Evolutionary conservation across 2,329 filamentous ascomycete species (phyloP).

Genomic region (Pyricularia pennisetigena): DNA sequence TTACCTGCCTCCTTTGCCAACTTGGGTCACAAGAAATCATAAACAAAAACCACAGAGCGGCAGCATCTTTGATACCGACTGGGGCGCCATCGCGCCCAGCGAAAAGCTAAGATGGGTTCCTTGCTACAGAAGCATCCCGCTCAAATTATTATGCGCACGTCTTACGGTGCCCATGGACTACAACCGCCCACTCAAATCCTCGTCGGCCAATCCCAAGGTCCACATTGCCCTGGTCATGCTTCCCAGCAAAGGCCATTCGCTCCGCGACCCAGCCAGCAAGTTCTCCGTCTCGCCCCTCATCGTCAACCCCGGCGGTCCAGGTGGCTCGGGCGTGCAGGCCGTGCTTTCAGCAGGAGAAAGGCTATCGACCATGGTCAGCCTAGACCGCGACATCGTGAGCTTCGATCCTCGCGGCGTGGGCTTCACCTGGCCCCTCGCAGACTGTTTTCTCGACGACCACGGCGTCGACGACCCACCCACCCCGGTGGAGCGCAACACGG

Average conservation of each 20-base stretch:
- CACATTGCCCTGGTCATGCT: conserved; percentile 30
- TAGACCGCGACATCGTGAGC: conserved; percentile 31
- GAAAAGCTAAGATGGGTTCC: conserved; percentile 32
- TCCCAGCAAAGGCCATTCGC: conserved; percentile 23
- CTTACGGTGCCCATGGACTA: conserved; percentile 33
- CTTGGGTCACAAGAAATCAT: background rate
- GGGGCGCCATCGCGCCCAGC: conserved; percentile 29
- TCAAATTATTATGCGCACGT: conserved; percentile 26
- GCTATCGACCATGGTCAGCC: conserved; percentile 26
- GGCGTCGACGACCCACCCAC: background rate
- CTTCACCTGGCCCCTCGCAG: conserved; percentile 25
- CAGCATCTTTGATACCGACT: conserved; percentile 3
- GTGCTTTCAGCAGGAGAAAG: conserved; percentile 14
- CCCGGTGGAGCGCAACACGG: conserved; percentile 14
- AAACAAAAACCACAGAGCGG: background rate
- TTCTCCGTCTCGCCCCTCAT: conserved; percentile 31
- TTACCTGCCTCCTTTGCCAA: background rate
- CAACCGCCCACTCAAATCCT: conserved; percentile 24
- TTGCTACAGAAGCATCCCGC: conserved; percentile 20
- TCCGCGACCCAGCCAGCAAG: conserved; percentile 18
- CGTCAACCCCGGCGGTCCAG: conserved; percentile 34
- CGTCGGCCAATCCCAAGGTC: conserved; percentile 19
- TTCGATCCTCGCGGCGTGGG: conserved; percentile 37
- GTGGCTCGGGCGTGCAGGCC: conserved; percentile 27
- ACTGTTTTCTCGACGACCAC: conserved; percentile 24